phyloP scores from a whole-genome alignment of 176 grass and related monocot species.

The Oryza coarctata region DNA sequence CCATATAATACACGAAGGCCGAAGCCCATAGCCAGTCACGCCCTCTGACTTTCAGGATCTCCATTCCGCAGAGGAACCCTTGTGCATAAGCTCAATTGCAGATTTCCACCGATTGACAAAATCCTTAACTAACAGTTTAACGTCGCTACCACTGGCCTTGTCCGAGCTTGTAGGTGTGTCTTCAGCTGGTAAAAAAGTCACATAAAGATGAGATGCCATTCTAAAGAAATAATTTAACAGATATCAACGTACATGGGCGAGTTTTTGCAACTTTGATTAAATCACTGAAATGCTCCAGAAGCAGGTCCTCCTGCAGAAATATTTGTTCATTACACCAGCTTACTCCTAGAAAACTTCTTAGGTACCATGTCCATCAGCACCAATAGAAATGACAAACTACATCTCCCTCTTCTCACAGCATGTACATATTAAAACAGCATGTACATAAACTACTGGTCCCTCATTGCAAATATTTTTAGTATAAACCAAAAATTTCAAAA shows the following conservation, averaged over 20 bases:
- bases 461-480: not conserved
- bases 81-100: slow-evolving; percentile 96
- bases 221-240: slow-evolving; percentile 7
- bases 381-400: slow-evolving; percentile 4
- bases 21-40: too few species aligned
- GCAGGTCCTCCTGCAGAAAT: slow-evolving; percentile 75
- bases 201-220: not conserved
- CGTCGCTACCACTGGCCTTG: slow-evolving; percentile 56
- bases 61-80: slow-evolving; percentile 96
- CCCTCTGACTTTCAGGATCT: slow-evolving; percentile 94
- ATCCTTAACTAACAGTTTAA: slow-evolving; percentile 85
- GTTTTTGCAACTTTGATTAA: slow-evolving; percentile 86
- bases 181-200: slow-evolving; percentile 54
- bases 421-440: too few species aligned
- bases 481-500: not conserved
- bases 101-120: slow-evolving; percentile 79
- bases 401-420: too few species aligned
- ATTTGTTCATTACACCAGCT: too few species aligned
- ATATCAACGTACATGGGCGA: slow-evolving; percentile 51
- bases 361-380: not conserved
- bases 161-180: slow-evolving; percentile 46
- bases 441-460: too few species aligned
- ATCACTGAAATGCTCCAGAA: slow-evolving; percentile 78
- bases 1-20: too few species aligned
- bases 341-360: not conserved